Base-by-base conservation (phyloP, 164 flowering plant species). In the Houttuynia cordata region DNA sequence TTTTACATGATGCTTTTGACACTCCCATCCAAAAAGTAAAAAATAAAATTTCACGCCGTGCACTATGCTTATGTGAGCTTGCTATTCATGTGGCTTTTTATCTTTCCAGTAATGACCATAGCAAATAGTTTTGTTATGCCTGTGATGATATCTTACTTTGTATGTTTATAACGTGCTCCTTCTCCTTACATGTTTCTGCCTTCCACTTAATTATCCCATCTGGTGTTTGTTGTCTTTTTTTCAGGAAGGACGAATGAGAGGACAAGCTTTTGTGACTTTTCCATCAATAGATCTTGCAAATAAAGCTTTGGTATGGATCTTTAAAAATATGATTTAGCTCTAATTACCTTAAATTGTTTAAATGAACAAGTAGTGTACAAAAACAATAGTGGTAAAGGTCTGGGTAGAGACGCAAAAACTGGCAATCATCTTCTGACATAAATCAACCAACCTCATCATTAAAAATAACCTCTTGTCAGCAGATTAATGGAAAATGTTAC, bases 241-340 rank as follows among this genome's bases (percentile, higher is more conserved):
- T 63, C 83, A 91, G 98, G 98, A 92, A 71, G 98, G 98, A 66
- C 81, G 97, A 74, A 92, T 92, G 98, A 83, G 90, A 70, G 98
- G 94, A 56, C 96, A 92, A 75, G 98, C 98, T 57, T 92, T 89
- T 75, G 80, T 92, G 68, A 87, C 94, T 50, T 89, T 92, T 77
- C 91, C 98, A 61, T 79, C 97, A 0, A 63, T 78, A 71, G 97
- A 89, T 71, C 77, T 89, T 64, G 96, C 98, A 3, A 86, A 81
- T 61, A 79, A 64, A 62, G 96, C 97, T 61, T 69, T 92, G 96
- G 96, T 86, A 73, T 62, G 82, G 68, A 17, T 40, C 30, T 24
- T 19, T 22, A 1, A 14, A 30, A 50, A n/a, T 19, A 19, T 39
- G 12, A 58, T 34, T 13, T 7, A 14, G 14, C 4, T 6, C 17